Evolutionary conservation across 805 yeast genomes (phyloP), one percentile per base, ranked within the genome.

Genomic region (Ogataea dorogensis): DNA sequence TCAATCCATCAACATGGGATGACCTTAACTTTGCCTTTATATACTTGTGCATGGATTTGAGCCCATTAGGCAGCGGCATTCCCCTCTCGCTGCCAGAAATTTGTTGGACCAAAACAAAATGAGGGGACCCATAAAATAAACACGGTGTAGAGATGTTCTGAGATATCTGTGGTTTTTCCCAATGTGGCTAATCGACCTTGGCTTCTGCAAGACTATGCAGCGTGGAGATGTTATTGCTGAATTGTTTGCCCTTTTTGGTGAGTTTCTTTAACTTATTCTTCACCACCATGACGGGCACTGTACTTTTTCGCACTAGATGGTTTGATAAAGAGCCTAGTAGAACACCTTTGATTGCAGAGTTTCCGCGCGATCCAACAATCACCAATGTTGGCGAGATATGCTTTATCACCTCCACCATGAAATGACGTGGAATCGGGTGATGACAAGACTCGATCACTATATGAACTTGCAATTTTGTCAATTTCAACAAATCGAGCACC

Each of bases 271-370:
- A 67, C 55, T 80, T 82, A 47, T 76, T 75, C 42, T 85, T 69
- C 14, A 83, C 91, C 31, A 82, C 89, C 91, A 82, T 82, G 15
- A 82, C 89, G 0, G 91, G 89, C 2, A 79, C 86, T 12, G 79
- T 64, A 49, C 81, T 74, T 56, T 79, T 77, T 12, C 86, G 77
- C 12, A 82, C 86, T 44, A 82, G 62, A 55, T 82, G 81, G 49
- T 82, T 82, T 3, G 86, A 79, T 40, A 83, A 68, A 2, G 85
- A 77, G 3, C 91, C 91, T 43, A 81, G 68, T 35, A 82, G 67
- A 7, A 82, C 86, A 5, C 91, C 89, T 55, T 79, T 79, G 22
- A 82, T 62, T 3, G 87, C 86, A 37, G 77, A 68, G 43, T 77
- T 77, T 19, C 91, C 91, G 47, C 81, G 75, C 3, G 87, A 81